These are phyloP conservation scores for Carallia pectinifolia DNA, from an alignment of 345 rosid genomes.

Conservation along the genomic window DNA sequence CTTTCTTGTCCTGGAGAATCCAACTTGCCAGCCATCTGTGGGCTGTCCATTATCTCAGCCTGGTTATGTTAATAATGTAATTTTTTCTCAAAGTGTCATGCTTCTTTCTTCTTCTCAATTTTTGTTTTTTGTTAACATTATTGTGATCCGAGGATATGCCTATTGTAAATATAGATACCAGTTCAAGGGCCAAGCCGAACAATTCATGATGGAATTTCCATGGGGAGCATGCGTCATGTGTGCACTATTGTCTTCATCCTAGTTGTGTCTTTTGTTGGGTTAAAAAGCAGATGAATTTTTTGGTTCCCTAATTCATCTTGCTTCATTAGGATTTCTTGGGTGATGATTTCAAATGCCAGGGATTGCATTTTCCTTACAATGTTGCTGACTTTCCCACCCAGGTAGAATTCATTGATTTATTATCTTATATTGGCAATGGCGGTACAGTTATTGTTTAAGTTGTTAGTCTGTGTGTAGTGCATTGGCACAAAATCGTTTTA, in stretches of 20 bases:
- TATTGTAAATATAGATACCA: constrained; percentile 44
- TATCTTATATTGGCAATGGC: background rate
- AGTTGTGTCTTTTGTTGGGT: background rate
- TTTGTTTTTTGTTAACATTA: background rate
- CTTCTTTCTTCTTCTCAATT: background rate
- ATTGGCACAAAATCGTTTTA: too few species aligned
- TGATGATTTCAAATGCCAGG: constrained; percentile 98
- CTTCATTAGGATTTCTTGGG: constrained; percentile 78
- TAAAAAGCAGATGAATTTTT: background rate
- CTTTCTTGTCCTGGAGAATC: constrained; percentile 70
- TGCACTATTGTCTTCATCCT: background rate
- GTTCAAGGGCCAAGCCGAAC: constrained; percentile 86
- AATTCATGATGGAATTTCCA: constrained; percentile 92
- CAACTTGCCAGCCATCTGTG: constrained; percentile 87
- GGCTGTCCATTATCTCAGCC: constrained; percentile 94
- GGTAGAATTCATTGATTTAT: constrained; percentile 30
- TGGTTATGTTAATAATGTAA: constrained; percentile 76
- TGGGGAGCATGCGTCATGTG: constrained; percentile 98
- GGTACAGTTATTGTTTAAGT: too few species aligned
- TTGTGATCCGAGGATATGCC: constrained; percentile 12
- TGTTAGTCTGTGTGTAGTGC: too few species aligned
- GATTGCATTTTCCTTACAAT: constrained; percentile 89
- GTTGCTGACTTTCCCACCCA: constrained; percentile 88
- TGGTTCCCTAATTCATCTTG: constrained; percentile 1
- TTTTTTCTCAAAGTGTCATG: background rate